Base-by-base conservation (phyloP, 805 yeast genomes). In the Zygotorulaspora chibaensis region DNA sequence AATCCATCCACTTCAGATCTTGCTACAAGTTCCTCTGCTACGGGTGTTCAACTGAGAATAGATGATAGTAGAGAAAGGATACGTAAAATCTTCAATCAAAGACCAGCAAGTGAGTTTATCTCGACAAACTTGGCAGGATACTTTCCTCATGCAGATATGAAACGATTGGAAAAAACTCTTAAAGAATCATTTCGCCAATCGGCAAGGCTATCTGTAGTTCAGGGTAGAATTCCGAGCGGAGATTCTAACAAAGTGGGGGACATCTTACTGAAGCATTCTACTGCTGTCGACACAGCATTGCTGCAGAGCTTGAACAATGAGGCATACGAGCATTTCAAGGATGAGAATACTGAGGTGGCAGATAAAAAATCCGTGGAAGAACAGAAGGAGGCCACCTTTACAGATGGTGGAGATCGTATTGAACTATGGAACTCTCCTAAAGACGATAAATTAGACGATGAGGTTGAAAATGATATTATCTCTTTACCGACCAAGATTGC, bases 61-160 rank as follows among this genome's bases (percentile, higher is more conserved):
- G 65, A 60, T 38, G 54, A 57, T 43, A 55, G 56, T 29, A 65
- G 59, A 40, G 64, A 52, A 40, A 52, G 51, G 34, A 57, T 66
- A 1, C 64, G 74, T 44, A 63, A 67, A 38, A 62, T 86, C 48
- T 83, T 83, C 64, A 95, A 95, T 18, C 96, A 87, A 63, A 74
- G 99, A 58, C 99, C 99, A 6, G 90, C 98, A 1, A 83, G 93
- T 48, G 95, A 88, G 60, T 76, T 90, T 55, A 93, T 91, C 50
- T 87, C 97, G 1, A 81, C 90, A 1, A 88, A 91, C 59, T 70
- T 91, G 52, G 83, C 89, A 1, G 96, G 90, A 52, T 91, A 87
- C 63, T 93, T 93, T 72, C 99, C 99, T 0, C 84, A 82, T 33
- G 82, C 95, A 0, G 82, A 79, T 18, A 77, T 80, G 42, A 73